Conservation (phyloP, 441 rosid species). For the Syzygium syzygioides region DNA sequence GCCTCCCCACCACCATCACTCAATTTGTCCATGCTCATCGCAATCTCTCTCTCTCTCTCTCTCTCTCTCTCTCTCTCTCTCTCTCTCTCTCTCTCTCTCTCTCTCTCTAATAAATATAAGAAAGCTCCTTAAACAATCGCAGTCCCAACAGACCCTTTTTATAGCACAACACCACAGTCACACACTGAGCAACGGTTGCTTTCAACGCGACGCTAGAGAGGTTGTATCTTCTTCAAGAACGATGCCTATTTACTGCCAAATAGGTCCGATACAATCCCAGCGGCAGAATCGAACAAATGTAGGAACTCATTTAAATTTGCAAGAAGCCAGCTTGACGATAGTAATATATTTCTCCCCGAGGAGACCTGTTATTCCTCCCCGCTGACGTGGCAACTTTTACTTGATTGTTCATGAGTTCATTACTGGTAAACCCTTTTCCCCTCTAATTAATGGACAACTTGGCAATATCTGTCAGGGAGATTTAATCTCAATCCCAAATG, state of each 20-base stretch:
- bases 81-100: background rate
- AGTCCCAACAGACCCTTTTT: background rate
- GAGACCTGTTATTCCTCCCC: no score
- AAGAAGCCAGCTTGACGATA: background rate
- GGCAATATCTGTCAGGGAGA: background rate
- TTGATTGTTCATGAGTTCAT: background rate
- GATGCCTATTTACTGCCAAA: background rate
- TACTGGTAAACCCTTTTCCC: background rate
- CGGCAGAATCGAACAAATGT: background rate
- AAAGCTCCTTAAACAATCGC: background rate
- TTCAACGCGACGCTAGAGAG: background rate
- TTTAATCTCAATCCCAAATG: background rate
- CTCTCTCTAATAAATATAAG: background rate
- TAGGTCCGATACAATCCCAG: background rate
- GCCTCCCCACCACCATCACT: conserved; percentile 18
- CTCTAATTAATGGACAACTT: background rate
- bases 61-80: no score
- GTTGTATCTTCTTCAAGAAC: background rate
- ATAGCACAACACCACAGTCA: background rate
- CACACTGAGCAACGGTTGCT: background rate
- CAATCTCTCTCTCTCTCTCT: background rate
- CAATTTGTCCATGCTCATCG: conserved; percentile 4
- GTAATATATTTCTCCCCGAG: no score
- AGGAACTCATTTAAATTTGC: no score
- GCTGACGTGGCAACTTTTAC: background rate